These are phyloP conservation scores for Paramyrothecium sp. DNA, from an alignment of 2,329 filamentous ascomycete species.

Conservation along the genomic window DNA sequence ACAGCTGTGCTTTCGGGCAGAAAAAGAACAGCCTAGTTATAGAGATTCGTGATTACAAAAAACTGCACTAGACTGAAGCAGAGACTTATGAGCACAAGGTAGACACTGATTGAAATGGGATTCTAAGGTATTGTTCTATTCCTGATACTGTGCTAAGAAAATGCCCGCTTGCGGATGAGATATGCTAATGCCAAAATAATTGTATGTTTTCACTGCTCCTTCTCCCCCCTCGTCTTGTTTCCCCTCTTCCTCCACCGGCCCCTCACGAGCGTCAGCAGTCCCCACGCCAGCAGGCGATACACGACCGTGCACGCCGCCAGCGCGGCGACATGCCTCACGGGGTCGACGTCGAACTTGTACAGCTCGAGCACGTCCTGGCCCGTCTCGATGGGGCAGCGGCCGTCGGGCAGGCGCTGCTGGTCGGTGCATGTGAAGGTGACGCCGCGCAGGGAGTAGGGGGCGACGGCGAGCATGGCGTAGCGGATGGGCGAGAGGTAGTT, in stretches of 20 bases:
- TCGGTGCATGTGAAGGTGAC: constrained; percentile 64
- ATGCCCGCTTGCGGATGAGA: background rate
- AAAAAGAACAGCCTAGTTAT: no score
- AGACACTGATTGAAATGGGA: no score
- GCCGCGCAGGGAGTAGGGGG: constrained; percentile 60
- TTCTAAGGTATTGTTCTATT: background rate
- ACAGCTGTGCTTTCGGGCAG: no score
- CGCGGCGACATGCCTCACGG: constrained; percentile 59
- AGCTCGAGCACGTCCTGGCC: constrained; percentile 66
- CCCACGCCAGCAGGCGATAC: constrained; percentile 65
- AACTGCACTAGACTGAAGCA: no score
- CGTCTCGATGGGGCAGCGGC: constrained; percentile 62
- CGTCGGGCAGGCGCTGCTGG: constrained; percentile 56
- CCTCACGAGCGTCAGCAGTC: constrained; percentile 52
- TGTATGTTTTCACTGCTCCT: background rate
- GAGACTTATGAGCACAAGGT: no score
- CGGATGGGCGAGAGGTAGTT: constrained; percentile 73
- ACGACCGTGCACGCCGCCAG: constrained; percentile 62
- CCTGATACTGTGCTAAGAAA: background rate
- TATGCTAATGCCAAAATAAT: background rate
- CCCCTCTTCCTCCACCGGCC: background rate
- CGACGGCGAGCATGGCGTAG: constrained; percentile 66
- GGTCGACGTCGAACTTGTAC: constrained; percentile 64
- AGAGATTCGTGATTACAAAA: no score
- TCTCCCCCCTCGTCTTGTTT: background rate